Evolutionary conservation across 2,329 filamentous ascomycete species (phyloP).

Genomic region (Fusarium verticillioides): DNA sequence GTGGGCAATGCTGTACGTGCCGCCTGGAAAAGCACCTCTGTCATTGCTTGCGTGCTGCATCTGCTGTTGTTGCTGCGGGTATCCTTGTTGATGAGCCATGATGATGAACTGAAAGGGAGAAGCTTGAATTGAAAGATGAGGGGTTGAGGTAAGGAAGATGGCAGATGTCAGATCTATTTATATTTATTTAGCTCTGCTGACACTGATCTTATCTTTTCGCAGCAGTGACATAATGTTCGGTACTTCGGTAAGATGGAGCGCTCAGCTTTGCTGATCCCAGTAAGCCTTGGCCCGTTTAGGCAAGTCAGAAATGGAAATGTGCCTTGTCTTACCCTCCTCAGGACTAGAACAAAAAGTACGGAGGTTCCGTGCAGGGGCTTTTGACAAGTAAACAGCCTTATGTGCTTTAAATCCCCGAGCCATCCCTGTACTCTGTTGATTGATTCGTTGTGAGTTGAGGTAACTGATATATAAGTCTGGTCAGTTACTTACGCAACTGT

Average conservation of each 20-base stretch:
- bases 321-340: background rate
- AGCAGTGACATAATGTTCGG: background rate
- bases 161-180: background rate
- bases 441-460: background rate
- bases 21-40: background rate
- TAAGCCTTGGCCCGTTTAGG: background rate
- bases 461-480: background rate
- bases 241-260: background rate
- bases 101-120: too few species aligned
- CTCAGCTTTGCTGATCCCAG: background rate
- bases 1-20: background rate
- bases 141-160: background rate
- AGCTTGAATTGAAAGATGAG: too few species aligned
- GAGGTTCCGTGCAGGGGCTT: too few species aligned
- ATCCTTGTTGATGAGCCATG: constrained; percentile 2
- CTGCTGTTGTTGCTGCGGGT: background rate
- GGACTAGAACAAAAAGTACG: background rate
- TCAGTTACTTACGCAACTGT: background rate
- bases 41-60: background rate
- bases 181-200: background rate
- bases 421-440: background rate
- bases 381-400: background rate
- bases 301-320: background rate
- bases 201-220: background rate
- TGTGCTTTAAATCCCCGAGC: background rate